Evolutionary conservation across 2,329 filamentous ascomycete genomes (phyloP).

Genomic region (Ceratocystis eucalypticola): DNA sequence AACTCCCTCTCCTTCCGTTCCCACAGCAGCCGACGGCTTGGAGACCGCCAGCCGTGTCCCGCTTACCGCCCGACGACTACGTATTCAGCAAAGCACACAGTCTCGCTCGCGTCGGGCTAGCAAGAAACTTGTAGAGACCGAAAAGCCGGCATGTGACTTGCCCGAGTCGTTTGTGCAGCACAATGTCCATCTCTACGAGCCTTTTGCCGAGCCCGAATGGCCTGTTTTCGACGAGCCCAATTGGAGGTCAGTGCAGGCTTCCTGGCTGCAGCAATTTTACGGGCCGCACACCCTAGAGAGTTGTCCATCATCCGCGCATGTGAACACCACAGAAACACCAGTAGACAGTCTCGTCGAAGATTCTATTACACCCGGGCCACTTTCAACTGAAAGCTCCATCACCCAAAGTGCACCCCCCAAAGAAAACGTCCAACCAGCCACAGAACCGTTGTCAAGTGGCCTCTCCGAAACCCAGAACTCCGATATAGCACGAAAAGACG

Average conservation of each 20-base stretch:
- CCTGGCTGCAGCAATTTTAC: conserved; percentile 18
- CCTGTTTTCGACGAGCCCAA: conserved; percentile 16
- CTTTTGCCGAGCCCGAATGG: conserved; percentile 16
- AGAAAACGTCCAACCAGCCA: not conserved
- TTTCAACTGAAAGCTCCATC: not conserved
- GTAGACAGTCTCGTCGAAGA: not conserved
- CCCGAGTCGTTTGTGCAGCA: conserved; percentile 6
- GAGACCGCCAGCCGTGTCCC: conserved; percentile 9
- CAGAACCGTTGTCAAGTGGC: too few species aligned
- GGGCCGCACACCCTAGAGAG: conserved; percentile 5
- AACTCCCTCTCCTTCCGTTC: not conserved
- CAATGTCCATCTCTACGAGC: conserved; percentile 17
- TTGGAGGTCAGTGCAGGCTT: conserved; percentile 17
- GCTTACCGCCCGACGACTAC: conserved; percentile 11
- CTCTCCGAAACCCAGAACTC: not conserved
- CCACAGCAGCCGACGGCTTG: not conserved
- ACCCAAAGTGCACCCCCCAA: not conserved
- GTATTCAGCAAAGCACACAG: conserved; percentile 9
- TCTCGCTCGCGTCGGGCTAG: not conserved
- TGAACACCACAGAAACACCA: not conserved
- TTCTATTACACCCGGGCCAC: not conserved
- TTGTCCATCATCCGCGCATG: not conserved
- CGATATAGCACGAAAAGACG: not conserved
- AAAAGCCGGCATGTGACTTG: conserved; percentile 6
- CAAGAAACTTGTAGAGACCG: not conserved